phyloP scores from a whole-genome alignment of 2,329 filamentous ascomycete genomes.

The Monilinia polystroma region DNA sequence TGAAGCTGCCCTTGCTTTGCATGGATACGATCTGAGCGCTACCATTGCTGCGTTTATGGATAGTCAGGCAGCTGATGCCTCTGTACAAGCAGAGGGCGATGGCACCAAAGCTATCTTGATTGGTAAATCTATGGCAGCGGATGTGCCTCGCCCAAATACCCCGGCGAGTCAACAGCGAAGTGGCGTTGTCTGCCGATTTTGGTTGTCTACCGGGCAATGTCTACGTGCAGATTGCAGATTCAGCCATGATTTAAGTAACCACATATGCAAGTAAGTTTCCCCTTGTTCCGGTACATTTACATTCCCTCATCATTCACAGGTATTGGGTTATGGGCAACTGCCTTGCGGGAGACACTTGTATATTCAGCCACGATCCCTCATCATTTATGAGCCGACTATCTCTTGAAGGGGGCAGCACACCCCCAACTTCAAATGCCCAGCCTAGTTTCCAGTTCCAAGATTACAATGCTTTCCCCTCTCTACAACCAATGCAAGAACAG shows the following conservation, averaged over 20 bases:
- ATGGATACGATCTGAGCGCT: slow-evolving; percentile 90
- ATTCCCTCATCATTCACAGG: slow-evolving; percentile 46
- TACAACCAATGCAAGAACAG: slow-evolving; percentile 63
- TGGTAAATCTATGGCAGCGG: slow-evolving; percentile 82
- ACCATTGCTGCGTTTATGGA: slow-evolving; percentile 90
- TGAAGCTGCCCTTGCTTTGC: slow-evolving; percentile 80
- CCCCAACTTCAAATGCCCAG: slow-evolving; percentile 61
- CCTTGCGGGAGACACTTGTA: slow-evolving; percentile 87
- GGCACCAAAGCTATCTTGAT: slow-evolving; percentile 71
- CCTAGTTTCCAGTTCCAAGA: slow-evolving; percentile 78
- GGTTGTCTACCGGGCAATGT: slow-evolving; percentile 91
- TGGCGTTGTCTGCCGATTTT: slow-evolving; percentile 95
- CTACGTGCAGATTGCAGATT: slow-evolving; percentile 94
- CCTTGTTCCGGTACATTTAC: slow-evolving; percentile 1
- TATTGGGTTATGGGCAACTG: slow-evolving; percentile 98
- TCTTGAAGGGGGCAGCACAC: slow-evolving; percentile 66
- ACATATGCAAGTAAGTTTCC: slow-evolving; percentile 86
- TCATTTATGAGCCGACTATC: slow-evolving; percentile 79
- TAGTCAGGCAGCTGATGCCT: slow-evolving; percentile 54
- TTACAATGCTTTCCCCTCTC: slow-evolving; percentile 78
- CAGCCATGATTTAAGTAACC: slow-evolving; percentile 92
- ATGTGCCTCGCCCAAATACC: slow-evolving; percentile 69
- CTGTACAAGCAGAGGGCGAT: slow-evolving; percentile 46
- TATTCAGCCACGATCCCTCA: slow-evolving; percentile 95
- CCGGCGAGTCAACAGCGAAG: slow-evolving; percentile 76